phyloP scores from a whole-genome alignment of 2,329 filamentous ascomycete species.

The Penicillium sp. region DNA sequence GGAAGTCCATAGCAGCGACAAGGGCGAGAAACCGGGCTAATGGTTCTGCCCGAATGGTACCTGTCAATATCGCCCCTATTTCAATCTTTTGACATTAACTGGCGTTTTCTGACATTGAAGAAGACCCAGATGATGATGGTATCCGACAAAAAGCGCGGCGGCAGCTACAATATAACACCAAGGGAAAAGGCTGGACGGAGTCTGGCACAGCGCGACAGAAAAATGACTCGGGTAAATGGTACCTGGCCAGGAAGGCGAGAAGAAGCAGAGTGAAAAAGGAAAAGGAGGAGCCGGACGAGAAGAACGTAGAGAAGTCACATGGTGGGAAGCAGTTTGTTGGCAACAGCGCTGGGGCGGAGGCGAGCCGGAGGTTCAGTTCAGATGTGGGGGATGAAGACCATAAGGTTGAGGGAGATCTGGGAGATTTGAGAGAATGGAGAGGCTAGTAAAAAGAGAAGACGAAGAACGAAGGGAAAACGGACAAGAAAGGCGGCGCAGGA shows the following conservation, averaged over 20 bases:
- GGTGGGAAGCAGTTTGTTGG: constrained; percentile 46
- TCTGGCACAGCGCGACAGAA: constrained; percentile 44
- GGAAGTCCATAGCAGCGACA: constrained; percentile 46
- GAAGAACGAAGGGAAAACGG: neutral
- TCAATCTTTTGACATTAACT: neutral
- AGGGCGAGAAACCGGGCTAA: constrained; percentile 50
- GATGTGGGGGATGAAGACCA: constrained; percentile 12
- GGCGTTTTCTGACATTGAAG: neutral
- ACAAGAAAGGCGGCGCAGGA: neutral
- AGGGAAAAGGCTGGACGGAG: constrained; percentile 43
- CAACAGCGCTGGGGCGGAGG: constrained; percentile 45
- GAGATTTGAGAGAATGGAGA: neutral
- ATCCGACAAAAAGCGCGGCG: constrained; percentile 47
- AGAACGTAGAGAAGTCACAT: constrained; percentile 30
- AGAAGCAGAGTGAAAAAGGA: constrained; percentile 47
- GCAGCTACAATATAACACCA: constrained; percentile 46
- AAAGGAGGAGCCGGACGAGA: constrained; percentile 45
- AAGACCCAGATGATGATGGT: constrained; percentile 50
- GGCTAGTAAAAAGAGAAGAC: neutral
- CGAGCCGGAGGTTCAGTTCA: constrained; percentile 38
- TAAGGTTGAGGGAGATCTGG: neutral
- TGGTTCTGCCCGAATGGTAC: constrained; percentile 50
- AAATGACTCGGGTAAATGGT: constrained; percentile 46
- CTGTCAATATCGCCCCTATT: neutral
- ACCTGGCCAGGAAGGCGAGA: constrained; percentile 50